Evolutionary conservation across 306 rosid species (phyloP).

Genomic region (Vigna unguiculata): DNA sequence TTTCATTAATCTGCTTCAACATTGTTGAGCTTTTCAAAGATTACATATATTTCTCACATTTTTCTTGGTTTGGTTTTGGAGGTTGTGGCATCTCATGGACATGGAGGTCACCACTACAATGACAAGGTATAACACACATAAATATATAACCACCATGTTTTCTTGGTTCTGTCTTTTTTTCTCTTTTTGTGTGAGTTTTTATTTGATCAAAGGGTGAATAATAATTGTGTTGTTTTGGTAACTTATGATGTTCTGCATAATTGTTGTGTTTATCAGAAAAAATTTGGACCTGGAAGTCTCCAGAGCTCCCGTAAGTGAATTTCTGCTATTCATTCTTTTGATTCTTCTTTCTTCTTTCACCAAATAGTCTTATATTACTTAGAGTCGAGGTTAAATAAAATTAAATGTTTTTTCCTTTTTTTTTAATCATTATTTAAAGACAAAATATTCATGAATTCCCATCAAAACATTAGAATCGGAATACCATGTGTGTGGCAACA

Average conservation of each 20-base stretch:
- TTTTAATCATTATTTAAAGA: too few species aligned
- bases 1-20: neutral
- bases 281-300: constrained; percentile 78
- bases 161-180: neutral
- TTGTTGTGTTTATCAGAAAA: constrained; percentile 52
- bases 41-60: neutral
- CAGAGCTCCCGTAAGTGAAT: constrained; percentile 73
- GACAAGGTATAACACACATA: constrained; percentile 40
- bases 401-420: too few species aligned
- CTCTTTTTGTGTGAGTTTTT: neutral
- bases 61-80: constrained; percentile 38
- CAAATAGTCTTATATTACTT: too few species aligned
- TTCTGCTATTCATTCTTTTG: neutral
- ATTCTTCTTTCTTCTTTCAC: neutral
- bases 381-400: too few species aligned
- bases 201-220: neutral
- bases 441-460: too few species aligned
- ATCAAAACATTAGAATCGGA: too few species aligned
- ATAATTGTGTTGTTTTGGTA: neutral
- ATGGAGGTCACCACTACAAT: constrained; percentile 62
- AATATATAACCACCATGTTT: neutral
- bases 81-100: constrained; percentile 76
- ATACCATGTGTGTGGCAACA: too few species aligned
- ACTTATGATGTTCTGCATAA: neutral
- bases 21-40: constrained; percentile 13